Evolutionary conservation across 2,329 filamentous ascomycete species (phyloP).

Genomic region (Corinectria fuckeliana): DNA sequence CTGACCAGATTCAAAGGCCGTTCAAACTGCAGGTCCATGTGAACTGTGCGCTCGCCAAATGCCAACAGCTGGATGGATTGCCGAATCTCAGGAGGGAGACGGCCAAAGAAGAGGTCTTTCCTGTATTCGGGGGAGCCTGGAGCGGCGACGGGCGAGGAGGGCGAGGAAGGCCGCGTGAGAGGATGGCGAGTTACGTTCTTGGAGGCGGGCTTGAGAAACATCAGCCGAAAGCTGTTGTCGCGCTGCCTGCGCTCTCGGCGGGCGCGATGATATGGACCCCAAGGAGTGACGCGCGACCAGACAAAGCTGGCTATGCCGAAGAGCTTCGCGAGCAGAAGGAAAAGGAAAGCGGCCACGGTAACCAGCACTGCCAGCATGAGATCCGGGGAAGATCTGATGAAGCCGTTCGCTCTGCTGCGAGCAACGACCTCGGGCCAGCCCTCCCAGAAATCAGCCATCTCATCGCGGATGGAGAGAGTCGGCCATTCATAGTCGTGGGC

Average conservation of each 20-base stretch:
- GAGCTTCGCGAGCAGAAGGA: slow-evolving; percentile 8
- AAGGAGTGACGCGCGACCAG: slow-evolving; percentile 13
- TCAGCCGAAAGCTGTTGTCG: slow-evolving; percentile 7
- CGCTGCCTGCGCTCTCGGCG: slow-evolving; percentile 11
- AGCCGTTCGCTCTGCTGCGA: slow-evolving; percentile 1
- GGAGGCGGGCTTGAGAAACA: not conserved
- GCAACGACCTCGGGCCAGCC: slow-evolving; percentile 18
- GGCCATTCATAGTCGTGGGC: slow-evolving; percentile 13
- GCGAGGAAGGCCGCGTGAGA: slow-evolving; percentile 9
- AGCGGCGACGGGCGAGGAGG: not conserved
- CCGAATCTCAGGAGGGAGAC: slow-evolving; percentile 14
- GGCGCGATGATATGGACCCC: slow-evolving; percentile 13
- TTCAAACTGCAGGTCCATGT: slow-evolving; percentile 33
- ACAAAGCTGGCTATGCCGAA: slow-evolving; percentile 11
- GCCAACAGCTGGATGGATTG: slow-evolving; percentile 8
- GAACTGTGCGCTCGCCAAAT: slow-evolving; percentile 17
- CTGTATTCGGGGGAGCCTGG: not conserved
- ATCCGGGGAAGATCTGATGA: slow-evolving; percentile 9
- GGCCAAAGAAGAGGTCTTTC: slow-evolving; percentile 15
- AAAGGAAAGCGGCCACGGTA: slow-evolving; percentile 7
- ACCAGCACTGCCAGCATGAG: slow-evolving; percentile 5
- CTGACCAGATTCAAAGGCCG: slow-evolving; percentile 22
- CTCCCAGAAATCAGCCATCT: slow-evolving; percentile 19
- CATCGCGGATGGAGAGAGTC: slow-evolving; percentile 18
- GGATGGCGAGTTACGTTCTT: not conserved